Conservation (phyloP, 164 flowering plant genomes). For the Taxillus chinensis region DNA sequence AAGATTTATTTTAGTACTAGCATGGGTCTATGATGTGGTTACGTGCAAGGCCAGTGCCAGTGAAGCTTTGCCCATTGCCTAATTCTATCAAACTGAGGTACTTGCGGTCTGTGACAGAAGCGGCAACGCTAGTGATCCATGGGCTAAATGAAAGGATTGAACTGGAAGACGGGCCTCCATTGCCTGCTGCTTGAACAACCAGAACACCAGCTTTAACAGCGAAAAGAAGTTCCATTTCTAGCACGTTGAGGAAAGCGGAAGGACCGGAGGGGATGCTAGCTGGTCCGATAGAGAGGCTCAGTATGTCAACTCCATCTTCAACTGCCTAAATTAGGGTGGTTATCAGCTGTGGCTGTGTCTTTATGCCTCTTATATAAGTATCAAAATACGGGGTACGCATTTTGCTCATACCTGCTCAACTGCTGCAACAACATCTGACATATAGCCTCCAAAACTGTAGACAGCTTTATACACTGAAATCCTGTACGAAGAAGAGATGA, state of each 20-base stretch:
- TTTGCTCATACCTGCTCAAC: slow-evolving; percentile 42
- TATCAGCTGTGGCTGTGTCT: neutral
- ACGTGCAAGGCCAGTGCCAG: slow-evolving; percentile 49
- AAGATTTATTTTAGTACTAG: too few relatives aligned
- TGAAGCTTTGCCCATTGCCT: slow-evolving; percentile 34
- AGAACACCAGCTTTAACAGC: slow-evolving; percentile 54
- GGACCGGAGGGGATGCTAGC: slow-evolving; percentile 39
- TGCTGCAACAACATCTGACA: slow-evolving; percentile 64
- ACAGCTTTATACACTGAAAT: slow-evolving; percentile 63
- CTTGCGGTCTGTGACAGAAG: slow-evolving; percentile 41
- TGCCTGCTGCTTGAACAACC: slow-evolving; percentile 57
- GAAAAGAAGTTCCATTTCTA: slow-evolving; percentile 43
- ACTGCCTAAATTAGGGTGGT: slow-evolving; percentile 28
- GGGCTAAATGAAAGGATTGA: slow-evolving; percentile 60
- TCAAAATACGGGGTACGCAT: neutral
- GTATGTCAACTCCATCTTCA: slow-evolving; percentile 58
- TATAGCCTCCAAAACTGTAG: slow-evolving; percentile 44
- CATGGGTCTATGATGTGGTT: slow-evolving; percentile 2
- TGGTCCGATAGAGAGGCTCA: slow-evolving; percentile 57
- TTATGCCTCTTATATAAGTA: too few relatives aligned
- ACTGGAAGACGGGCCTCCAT: slow-evolving; percentile 41
- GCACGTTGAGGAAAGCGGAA: slow-evolving; percentile 36
- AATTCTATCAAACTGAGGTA: slow-evolving; percentile 30
- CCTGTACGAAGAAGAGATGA: slow-evolving; percentile 14
- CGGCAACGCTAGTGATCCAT: slow-evolving; percentile 57